A percentile compares a stretch with the other conserved stretches of the same genome.
These are phyloP conservation scores for Penicillium paxilli DNA, from an alignment of 495 filamentous ascomycete genomes.

Conservation along the genomic window DNA sequence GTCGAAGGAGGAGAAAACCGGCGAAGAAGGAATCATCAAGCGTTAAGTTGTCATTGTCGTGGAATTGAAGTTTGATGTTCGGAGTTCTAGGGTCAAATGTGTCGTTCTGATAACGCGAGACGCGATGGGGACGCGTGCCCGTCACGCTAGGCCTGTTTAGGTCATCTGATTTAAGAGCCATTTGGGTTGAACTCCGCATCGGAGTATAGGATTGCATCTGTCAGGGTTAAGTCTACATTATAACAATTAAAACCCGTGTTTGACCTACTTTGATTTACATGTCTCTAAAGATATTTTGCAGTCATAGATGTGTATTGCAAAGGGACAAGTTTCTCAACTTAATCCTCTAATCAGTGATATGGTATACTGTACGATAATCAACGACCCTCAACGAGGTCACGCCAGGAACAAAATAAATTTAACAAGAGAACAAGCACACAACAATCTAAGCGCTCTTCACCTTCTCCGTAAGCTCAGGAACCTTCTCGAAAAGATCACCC, in stretches of 20 bases:
- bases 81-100: background rate
- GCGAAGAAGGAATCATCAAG: constrained; percentile 41
- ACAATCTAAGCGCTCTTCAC: constrained; percentile 55
- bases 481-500: constrained; percentile 92
- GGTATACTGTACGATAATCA: constrained; percentile 33
- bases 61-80: background rate
- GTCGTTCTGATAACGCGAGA: constrained; percentile 23
- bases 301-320: constrained; percentile 11
- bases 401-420: constrained; percentile 25
- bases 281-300: background rate
- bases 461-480: constrained; percentile 96
- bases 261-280: too few species aligned
- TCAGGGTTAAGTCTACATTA: background rate
- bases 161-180: constrained; percentile 1
- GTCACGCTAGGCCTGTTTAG: constrained; percentile 37
- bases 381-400: constrained; percentile 21
- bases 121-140: constrained; percentile 31
- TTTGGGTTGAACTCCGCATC: too few species aligned
- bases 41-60: constrained; percentile 15
- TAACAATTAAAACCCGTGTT: too few species aligned
- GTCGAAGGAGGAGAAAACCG: constrained; percentile 51
- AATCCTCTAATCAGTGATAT: constrained; percentile 31
- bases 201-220: too few species aligned
- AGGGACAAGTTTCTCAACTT: constrained; percentile 9
- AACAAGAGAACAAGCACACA: constrained; percentile 27